phyloP scores from a whole-genome alignment of 768 basidiomycete species.

The Hypholoma sublateritium region DNA sequence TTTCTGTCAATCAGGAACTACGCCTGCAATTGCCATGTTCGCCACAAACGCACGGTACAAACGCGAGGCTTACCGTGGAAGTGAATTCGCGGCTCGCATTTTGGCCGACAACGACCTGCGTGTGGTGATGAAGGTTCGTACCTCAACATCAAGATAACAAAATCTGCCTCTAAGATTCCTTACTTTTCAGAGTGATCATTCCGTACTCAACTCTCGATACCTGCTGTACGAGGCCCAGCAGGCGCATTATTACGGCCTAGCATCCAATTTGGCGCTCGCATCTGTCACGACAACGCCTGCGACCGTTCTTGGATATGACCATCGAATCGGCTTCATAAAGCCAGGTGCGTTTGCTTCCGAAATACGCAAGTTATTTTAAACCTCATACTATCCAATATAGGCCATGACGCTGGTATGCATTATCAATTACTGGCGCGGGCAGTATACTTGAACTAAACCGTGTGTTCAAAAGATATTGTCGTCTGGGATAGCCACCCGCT shows the following conservation, averaged over 20 bases:
- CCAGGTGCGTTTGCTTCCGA: constrained; percentile 25
- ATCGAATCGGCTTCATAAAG: constrained; percentile 72
- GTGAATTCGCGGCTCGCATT: constrained; percentile 74
- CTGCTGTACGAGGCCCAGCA: constrained; percentile 78
- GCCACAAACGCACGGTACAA: constrained; percentile 49
- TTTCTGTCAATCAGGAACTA: constrained; percentile 36
- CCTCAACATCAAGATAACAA: neutral
- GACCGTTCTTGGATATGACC: constrained; percentile 65
- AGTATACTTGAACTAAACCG: too few species aligned
- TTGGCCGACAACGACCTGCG: constrained; percentile 65
- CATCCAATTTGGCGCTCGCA: constrained; percentile 60
- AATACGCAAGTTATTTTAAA: neutral
- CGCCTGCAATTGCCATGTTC: constrained; percentile 77
- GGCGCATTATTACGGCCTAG: constrained; percentile 71
- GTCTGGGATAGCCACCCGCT: constrained; percentile 81
- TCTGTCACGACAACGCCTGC: constrained; percentile 76
- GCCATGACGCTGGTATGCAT: constrained; percentile 64
- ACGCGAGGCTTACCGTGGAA: constrained; percentile 77
- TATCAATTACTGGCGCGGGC: neutral
- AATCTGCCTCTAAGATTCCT: neutral
- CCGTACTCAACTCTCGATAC: constrained; percentile 65
- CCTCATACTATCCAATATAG: neutral
- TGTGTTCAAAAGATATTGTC: constrained; percentile 53
- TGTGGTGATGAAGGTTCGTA: constrained; percentile 69
- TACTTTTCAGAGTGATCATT: constrained; percentile 55